These are phyloP conservation scores for Fusarium guadeloupense DNA, from an alignment of 2,329 filamentous ascomycete genomes.

Conservation along the genomic window DNA sequence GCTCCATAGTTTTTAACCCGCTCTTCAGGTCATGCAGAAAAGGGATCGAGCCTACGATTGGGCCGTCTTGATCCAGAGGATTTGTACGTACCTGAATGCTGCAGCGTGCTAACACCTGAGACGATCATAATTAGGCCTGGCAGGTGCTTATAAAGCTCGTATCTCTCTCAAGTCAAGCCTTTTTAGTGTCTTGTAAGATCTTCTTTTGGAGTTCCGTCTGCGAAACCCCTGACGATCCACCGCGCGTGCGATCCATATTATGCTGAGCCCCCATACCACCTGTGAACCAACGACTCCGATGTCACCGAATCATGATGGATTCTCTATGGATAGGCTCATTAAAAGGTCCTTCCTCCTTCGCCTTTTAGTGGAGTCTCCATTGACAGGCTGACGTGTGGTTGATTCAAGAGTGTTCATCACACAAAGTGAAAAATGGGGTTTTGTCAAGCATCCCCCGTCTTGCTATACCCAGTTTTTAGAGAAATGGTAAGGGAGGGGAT, in stretches of 20 bases:
- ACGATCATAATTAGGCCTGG: slow-evolving; percentile 27
- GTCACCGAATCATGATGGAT: slow-evolving; percentile 6
- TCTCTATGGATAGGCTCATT: slow-evolving; percentile 28
- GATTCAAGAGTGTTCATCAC: slow-evolving; percentile 12
- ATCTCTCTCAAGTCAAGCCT: neutral
- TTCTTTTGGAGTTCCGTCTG: neutral
- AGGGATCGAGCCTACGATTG: slow-evolving; percentile 26
- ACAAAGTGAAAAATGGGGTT: slow-evolving; percentile 14
- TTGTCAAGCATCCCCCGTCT: slow-evolving; percentile 9
- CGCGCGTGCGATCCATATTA: neutral
- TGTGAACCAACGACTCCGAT: neutral
- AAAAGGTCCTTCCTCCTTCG: slow-evolving; percentile 5
- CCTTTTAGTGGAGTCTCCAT: slow-evolving; percentile 16
- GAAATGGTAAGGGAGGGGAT: neutral
- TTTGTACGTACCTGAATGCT: slow-evolving; percentile 15
- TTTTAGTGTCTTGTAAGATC: neutral
- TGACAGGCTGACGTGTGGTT: slow-evolving; percentile 23
- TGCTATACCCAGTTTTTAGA: slow-evolving; percentile 17
- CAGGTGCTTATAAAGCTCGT: neutral
- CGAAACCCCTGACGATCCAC: slow-evolving; percentile 9
- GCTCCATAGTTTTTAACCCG: slow-evolving; percentile 22
- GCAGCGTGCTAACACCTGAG: neutral
- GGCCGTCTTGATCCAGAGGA: slow-evolving; percentile 6
- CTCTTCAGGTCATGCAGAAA: slow-evolving; percentile 26
- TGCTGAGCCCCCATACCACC: slow-evolving; percentile 12